These are phyloP conservation scores for Rhododendron simsii DNA, from an alignment of 148 eudicot genomes.

Conservation along the genomic window DNA sequence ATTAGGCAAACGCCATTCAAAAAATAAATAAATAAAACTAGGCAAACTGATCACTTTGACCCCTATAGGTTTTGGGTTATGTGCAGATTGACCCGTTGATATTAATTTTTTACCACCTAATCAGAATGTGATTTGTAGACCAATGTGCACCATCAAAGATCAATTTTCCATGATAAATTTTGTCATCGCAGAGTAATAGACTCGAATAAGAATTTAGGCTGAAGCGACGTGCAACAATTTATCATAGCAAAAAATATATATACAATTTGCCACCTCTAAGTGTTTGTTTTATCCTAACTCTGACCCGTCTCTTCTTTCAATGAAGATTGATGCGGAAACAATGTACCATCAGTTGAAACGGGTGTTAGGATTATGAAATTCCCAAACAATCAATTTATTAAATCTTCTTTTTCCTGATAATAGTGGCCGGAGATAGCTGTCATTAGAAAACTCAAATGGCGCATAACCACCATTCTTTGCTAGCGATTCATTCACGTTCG, in stretches of 20 bases:
- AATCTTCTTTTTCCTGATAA: neutral
- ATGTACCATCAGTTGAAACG: too few relatives aligned
- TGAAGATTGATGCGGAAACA: neutral
- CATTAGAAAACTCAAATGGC: too few relatives aligned
- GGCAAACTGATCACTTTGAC: neutral
- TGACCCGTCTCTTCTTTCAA: neutral
- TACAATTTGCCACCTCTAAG: too few relatives aligned
- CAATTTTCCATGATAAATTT: neutral
- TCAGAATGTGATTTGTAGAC: neutral
- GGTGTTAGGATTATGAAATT: neutral
- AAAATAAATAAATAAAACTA: too few relatives aligned
- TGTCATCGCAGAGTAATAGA: neutral
- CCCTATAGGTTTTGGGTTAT: neutral
- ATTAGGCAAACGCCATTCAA: neutral
- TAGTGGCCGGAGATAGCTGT: too few relatives aligned
- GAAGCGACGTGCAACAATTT: too few relatives aligned
- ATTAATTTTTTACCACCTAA: neutral
- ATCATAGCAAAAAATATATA: too few relatives aligned
- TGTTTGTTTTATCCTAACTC: too few relatives aligned
- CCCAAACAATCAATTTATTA: neutral
- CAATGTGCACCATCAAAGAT: neutral
- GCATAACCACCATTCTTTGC: neutral
- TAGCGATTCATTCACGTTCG: neutral
- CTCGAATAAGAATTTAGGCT: neutral
- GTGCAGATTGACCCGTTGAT: neutral